Percentiles rank a stretch among this genome's conserved stretches.
These are phyloP conservation scores for Lachancea kluyveri DNA, from an alignment of 805 yeast genomes.

Conservation along the genomic window DNA sequence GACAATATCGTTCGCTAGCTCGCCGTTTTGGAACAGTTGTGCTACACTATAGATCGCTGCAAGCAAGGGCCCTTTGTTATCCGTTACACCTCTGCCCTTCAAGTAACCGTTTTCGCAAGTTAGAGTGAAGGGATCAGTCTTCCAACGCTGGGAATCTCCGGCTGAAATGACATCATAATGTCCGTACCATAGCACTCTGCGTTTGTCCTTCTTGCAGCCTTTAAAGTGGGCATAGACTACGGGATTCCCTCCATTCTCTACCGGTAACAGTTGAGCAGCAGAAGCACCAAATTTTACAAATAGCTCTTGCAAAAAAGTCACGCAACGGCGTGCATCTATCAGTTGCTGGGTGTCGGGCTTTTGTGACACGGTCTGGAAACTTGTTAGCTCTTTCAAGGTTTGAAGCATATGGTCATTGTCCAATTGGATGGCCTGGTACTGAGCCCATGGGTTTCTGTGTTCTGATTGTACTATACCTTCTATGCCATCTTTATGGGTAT, in stretches of 20 bases:
- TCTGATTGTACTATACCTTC: neutral
- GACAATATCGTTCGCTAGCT: conserved; percentile 64
- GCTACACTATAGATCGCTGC: conserved; percentile 88
- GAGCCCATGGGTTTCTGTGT: conserved; percentile 7
- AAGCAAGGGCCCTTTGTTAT: conserved; percentile 88
- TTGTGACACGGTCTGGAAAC: conserved; percentile 74
- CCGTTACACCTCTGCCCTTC: conserved; percentile 89
- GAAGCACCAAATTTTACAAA: conserved; percentile 66
- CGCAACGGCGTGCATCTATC: conserved; percentile 82
- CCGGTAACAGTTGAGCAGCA: conserved; percentile 60
- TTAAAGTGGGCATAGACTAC: conserved; percentile 71
- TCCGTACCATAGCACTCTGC: conserved; percentile 80
- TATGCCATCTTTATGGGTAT: neutral
- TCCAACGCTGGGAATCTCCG: conserved; percentile 56
- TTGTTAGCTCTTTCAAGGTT: conserved; percentile 54
- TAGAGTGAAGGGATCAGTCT: conserved; percentile 69
- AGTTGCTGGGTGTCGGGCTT: conserved; percentile 46
- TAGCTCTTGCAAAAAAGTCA: conserved; percentile 59
- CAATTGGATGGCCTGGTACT: conserved; percentile 18
- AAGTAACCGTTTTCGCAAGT: conserved; percentile 77
- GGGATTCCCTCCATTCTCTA: conserved; percentile 69
- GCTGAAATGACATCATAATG: conserved; percentile 95
- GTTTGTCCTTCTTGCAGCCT: conserved; percentile 33
- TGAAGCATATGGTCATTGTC: conserved; percentile 59
- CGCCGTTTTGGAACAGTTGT: conserved; percentile 45